A percentile compares a stretch with the other conserved stretches of the same genome.
Evolutionary conservation across 139 green algal genomes (phyloP).

Genomic region (Chlorella ohadii): DNA sequence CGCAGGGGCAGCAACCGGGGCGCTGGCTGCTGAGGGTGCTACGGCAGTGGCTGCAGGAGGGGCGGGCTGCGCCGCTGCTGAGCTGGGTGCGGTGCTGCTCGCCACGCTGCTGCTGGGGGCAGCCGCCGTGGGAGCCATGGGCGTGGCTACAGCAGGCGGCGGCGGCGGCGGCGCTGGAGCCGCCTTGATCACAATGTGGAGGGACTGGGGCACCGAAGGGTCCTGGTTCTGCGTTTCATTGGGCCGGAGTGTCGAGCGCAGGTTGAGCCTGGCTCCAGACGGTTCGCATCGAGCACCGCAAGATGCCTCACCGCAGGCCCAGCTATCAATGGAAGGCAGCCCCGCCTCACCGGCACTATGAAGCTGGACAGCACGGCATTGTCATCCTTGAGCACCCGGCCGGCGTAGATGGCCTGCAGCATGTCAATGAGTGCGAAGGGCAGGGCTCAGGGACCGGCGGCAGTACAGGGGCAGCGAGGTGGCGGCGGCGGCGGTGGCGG

Average conservation of each 20-base stretch:
- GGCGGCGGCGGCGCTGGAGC: neutral
- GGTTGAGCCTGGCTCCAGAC: too few species aligned
- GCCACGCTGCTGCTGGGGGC: neutral
- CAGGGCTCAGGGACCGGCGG: too few species aligned
- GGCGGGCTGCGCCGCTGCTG: neutral
- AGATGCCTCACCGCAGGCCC: too few species aligned
- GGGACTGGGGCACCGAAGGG: conserved; percentile 38
- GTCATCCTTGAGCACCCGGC: conserved; percentile 69
- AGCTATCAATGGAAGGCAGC: neutral
- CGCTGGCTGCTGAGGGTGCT: neutral
- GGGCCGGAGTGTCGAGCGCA: neutral
- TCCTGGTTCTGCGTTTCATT: conserved; percentile 40
- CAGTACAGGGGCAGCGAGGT: neutral
- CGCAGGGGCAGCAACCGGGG: neutral
- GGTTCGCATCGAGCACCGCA: too few species aligned
- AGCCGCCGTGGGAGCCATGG: neutral
- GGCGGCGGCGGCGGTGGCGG: neutral
- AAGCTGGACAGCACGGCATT: conserved; percentile 30
- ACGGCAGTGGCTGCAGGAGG: neutral
- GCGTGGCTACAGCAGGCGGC: neutral
- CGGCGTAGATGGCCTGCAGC: conserved; percentile 71
- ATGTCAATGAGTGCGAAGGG: too few species aligned
- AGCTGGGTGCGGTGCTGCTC: neutral
- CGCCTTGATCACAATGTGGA: conserved; percentile 74
- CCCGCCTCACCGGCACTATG: conserved; percentile 25